Evolutionary conservation across 2,329 filamentous ascomycete genomes (phyloP).

Genomic region (Aureobasidium sp.): DNA sequence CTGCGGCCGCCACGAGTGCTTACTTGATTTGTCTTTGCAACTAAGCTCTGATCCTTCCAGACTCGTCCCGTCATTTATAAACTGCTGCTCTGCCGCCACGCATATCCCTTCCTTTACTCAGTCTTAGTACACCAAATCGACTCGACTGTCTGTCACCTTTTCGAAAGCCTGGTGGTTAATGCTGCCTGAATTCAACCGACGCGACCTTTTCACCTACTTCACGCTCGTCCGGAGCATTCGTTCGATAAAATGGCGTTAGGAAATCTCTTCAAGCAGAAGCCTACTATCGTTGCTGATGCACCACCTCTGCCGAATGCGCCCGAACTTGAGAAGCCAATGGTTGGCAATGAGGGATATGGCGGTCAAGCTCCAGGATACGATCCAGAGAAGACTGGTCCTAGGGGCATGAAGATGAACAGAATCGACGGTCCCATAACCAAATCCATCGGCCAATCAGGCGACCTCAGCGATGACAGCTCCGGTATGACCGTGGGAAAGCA

Average conservation of each 20-base stretch:
- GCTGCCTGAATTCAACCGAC: constrained; percentile 28
- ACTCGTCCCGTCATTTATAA: not conserved
- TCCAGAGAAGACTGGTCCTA: constrained; percentile 27
- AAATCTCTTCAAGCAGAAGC: constrained; percentile 15
- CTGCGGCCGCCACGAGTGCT: not conserved
- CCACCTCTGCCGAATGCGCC: constrained; percentile 16
- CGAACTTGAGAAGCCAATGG: constrained; percentile 17
- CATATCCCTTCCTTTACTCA: not conserved
- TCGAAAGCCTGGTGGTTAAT: constrained; percentile 28
- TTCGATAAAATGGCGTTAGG: constrained; percentile 47
- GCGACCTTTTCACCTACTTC: constrained; percentile 33
- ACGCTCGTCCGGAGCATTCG: constrained; percentile 39
- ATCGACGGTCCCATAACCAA: constrained; percentile 33
- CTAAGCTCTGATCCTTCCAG: constrained; percentile 9
- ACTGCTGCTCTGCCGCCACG: not conserved
- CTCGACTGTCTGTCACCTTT: not conserved
- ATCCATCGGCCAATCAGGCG: constrained; percentile 25
- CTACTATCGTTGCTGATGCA: constrained; percentile 15
- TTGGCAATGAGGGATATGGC: constrained; percentile 22
- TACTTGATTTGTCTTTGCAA: not conserved
- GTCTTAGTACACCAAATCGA: not conserved
- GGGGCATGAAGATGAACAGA: constrained; percentile 33
- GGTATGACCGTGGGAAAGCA: constrained; percentile 54
- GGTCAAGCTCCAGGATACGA: constrained; percentile 21
- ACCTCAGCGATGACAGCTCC: constrained; percentile 27